These are phyloP conservation scores for Neolecta irregularis DNA, from an alignment of 1,139 yeast genomes.

Conservation along the genomic window DNA sequence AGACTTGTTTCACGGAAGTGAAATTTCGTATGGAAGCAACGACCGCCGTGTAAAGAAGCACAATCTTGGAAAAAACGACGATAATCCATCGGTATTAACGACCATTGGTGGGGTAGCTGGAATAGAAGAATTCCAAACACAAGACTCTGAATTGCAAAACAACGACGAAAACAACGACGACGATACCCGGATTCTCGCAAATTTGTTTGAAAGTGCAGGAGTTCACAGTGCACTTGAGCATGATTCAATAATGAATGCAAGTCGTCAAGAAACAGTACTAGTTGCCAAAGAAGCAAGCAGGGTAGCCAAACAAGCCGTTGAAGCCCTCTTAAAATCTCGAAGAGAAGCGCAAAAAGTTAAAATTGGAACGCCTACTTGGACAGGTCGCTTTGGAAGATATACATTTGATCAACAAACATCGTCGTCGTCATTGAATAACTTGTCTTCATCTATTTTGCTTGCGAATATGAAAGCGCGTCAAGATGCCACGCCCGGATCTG, in stretches of 20 bases:
- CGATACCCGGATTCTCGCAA: slow-evolving; percentile 55
- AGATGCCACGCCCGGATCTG: too few species aligned
- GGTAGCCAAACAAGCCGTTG: slow-evolving; percentile 64
- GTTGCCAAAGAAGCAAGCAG: slow-evolving; percentile 62
- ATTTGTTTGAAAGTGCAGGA: slow-evolving; percentile 54
- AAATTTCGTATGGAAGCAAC: slow-evolving; percentile 25
- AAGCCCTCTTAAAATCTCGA: slow-evolving; percentile 55
- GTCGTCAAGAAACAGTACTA: slow-evolving; percentile 38
- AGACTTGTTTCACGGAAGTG: slow-evolving; percentile 43
- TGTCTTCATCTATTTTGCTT: slow-evolving; percentile 22
- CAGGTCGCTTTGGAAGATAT: slow-evolving; percentile 65
- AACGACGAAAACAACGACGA: slow-evolving; percentile 32
- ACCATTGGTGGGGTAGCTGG: slow-evolving; percentile 30
- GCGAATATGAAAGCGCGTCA: too few species aligned
- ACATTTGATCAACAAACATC: slow-evolving; percentile 15
- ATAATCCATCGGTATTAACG: slow-evolving; percentile 16
- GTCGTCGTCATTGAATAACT: slow-evolving; percentile 21
- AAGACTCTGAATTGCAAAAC: slow-evolving; percentile 7
- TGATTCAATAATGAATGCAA: slow-evolving; percentile 53
- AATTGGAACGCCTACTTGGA: slow-evolving; percentile 89
- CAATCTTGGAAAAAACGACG: slow-evolving; percentile 17
- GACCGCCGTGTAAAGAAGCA: slow-evolving; percentile 15
- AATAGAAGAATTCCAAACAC: slow-evolving; percentile 23
- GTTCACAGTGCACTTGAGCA: slow-evolving; percentile 67
- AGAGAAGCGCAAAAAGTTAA: slow-evolving; percentile 44